Conservation (phyloP, 345 rosid species). For the Anastatica hierochuntica region DNA sequence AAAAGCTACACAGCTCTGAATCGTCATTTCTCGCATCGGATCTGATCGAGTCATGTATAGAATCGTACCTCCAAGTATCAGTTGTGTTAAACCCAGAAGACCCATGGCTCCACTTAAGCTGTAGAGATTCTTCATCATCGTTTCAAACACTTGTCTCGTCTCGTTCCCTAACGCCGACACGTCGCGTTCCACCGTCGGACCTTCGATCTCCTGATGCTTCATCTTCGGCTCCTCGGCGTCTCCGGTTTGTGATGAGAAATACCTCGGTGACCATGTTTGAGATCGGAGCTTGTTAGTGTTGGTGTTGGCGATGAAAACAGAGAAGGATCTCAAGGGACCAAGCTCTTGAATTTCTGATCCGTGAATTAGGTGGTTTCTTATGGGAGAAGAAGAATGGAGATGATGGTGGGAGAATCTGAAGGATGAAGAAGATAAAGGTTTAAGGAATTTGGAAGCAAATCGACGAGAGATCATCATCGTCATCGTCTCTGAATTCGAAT, state of each 20-base stretch:
- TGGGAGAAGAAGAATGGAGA: slow-evolving; percentile 52
- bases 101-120: slow-evolving; percentile 57
- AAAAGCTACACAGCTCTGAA: slow-evolving; percentile 62
- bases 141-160: slow-evolving; percentile 60
- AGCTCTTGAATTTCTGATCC: slow-evolving; percentile 2
- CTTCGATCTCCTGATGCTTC: slow-evolving; percentile 94
- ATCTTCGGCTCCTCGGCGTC: slow-evolving; percentile 22
- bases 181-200: slow-evolving; percentile 86
- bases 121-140: slow-evolving; percentile 66
- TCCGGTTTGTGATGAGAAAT: slow-evolving; percentile 30
- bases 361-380: slow-evolving; percentile 15
- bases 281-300: slow-evolving; percentile 4
- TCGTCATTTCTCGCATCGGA: slow-evolving; percentile 42
- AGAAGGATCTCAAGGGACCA: slow-evolving; percentile 14
- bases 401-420: slow-evolving; percentile 47
- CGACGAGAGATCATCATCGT: slow-evolving; percentile 25
- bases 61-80: slow-evolving; percentile 61
- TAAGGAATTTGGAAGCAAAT: slow-evolving; percentile 18
- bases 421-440: slow-evolving; percentile 24
- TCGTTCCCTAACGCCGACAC: slow-evolving; percentile 64
- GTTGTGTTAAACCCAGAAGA: slow-evolving; percentile 50
- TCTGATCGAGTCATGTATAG: slow-evolving; percentile 36
- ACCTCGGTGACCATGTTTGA: slow-evolving; percentile 28
- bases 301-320: slow-evolving; percentile 8
- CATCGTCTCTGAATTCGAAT: background rate